Evolutionary conservation across 2,329 filamentous ascomycete genomes (phyloP).

Genomic region (Ambrosiella xylebori): DNA sequence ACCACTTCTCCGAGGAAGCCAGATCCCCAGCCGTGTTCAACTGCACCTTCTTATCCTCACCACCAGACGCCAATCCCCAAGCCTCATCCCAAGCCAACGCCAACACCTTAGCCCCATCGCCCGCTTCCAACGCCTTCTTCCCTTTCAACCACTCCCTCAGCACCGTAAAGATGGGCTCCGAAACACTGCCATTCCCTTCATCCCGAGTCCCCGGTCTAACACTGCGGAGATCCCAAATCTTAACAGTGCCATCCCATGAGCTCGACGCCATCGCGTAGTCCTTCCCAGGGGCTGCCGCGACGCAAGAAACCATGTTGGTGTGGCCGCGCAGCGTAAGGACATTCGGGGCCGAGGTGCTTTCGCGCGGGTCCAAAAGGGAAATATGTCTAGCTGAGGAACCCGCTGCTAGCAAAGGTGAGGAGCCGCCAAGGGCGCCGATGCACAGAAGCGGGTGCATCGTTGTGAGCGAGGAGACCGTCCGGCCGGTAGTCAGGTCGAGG

Average conservation of each 20-base stretch:
- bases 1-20: conserved; percentile 5
- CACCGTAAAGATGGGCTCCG: conserved; percentile 61
- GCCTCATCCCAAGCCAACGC: conserved; percentile 69
- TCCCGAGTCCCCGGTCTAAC: conserved; percentile 45
- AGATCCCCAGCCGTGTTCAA: conserved; percentile 40
- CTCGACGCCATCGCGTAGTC: conserved; percentile 73
- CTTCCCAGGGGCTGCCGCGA: conserved; percentile 37
- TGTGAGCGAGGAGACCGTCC: conserved; percentile 63
- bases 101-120: conserved; percentile 82
- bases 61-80: conserved; percentile 77
- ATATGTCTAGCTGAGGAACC: conserved; percentile 78
- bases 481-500: conserved; percentile 70
- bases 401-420: conserved; percentile 38
- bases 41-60: conserved; percentile 90
- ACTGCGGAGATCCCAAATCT: conserved; percentile 82
- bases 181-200: conserved; percentile 39
- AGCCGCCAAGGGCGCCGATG: conserved; percentile 48
- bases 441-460: conserved; percentile 73
- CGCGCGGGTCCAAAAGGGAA: conserved; percentile 80
- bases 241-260: conserved; percentile 81
- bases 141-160: conserved; percentile 53
- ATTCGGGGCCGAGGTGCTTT: conserved; percentile 54
- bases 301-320: conserved; percentile 48
- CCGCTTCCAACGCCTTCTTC: conserved; percentile 47
- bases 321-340: conserved; percentile 89